phyloP scores from a whole-genome alignment of 441 rosid species.

The Pelargonium cotyledonis region DNA sequence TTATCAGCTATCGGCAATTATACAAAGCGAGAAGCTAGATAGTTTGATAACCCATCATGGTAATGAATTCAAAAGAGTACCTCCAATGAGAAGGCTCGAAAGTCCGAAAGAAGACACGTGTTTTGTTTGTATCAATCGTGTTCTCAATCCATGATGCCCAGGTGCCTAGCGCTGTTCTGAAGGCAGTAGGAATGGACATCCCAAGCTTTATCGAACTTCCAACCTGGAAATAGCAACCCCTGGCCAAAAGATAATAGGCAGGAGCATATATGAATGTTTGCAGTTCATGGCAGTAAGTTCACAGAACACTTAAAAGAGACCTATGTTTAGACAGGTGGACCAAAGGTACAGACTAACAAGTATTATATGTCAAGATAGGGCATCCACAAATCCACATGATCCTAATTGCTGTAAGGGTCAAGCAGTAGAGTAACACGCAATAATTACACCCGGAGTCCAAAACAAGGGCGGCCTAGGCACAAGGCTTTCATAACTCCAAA shows the following conservation, averaged over 20 bases:
- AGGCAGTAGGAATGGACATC: constrained; percentile 67
- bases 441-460: too few relatives aligned
- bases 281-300: too few relatives aligned
- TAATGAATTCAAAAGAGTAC: constrained; percentile 26
- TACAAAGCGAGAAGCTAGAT: background rate
- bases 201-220: constrained; percentile 66
- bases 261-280: background rate
- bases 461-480: too few relatives aligned
- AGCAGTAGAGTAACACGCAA: too few relatives aligned
- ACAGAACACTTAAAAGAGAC: too few relatives aligned
- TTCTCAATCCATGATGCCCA: constrained; percentile 69
- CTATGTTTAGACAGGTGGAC: too few relatives aligned
- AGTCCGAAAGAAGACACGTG: constrained; percentile 61
- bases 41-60: background rate
- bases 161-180: constrained; percentile 52
- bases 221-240: constrained; percentile 80
- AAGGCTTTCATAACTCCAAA: too few relatives aligned
- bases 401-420: too few relatives aligned
- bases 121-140: constrained; percentile 40
- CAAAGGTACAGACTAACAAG: too few relatives aligned
- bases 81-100: constrained; percentile 87
- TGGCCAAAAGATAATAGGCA: constrained; percentile 33
- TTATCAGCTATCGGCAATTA: background rate
- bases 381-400: too few relatives aligned
- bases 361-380: too few relatives aligned